Evolutionary conservation across 2,329 filamentous ascomycete species (phyloP).

Genomic region (Aspergillus candidus): DNA sequence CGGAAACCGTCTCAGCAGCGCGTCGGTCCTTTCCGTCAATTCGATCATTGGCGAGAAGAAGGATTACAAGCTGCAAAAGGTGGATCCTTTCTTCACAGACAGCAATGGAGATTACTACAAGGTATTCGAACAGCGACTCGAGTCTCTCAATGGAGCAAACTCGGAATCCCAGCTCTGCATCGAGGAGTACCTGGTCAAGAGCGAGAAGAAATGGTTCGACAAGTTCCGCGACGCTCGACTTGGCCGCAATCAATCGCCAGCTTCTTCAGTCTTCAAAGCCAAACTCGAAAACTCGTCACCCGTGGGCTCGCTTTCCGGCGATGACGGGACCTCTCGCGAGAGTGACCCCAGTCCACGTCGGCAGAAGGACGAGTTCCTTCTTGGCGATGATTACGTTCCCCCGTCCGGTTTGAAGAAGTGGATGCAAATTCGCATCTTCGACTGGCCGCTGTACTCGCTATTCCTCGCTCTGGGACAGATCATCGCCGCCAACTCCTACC

Average conservation of each 20-base stretch:
- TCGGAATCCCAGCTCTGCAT: slow-evolving; percentile 57
- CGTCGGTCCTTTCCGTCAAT: slow-evolving; percentile 50
- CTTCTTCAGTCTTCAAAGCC: slow-evolving; percentile 26
- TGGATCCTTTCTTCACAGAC: slow-evolving; percentile 63
- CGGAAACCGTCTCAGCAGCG: slow-evolving; percentile 32
- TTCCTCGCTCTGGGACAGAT: slow-evolving; percentile 58
- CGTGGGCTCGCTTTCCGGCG: slow-evolving; percentile 38
- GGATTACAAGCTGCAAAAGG: slow-evolving; percentile 58
- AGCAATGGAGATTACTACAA: slow-evolving; percentile 56
- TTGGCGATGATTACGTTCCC: slow-evolving; percentile 51
- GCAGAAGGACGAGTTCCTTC: slow-evolving; percentile 50
- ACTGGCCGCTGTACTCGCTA: slow-evolving; percentile 60
- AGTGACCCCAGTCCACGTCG: slow-evolving; percentile 32
- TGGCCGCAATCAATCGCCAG: slow-evolving; percentile 43
- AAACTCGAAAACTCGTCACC: slow-evolving; percentile 31
- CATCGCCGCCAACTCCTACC: slow-evolving; percentile 61
- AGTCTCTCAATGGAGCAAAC: slow-evolving; percentile 50
- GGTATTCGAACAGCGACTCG: slow-evolving; percentile 53
- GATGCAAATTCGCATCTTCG: slow-evolving; percentile 53
- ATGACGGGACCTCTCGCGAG: slow-evolving; percentile 29
- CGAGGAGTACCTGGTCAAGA: slow-evolving; percentile 58
- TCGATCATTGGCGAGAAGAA: slow-evolving; percentile 56
- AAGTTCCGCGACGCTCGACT: slow-evolving; percentile 55
- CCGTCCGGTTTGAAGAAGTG: slow-evolving; percentile 52
- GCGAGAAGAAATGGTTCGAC: slow-evolving; percentile 62